These are phyloP conservation scores for Cercospora sojina DNA, from an alignment of 2,329 filamentous ascomycete species.

Conservation along the genomic window DNA sequence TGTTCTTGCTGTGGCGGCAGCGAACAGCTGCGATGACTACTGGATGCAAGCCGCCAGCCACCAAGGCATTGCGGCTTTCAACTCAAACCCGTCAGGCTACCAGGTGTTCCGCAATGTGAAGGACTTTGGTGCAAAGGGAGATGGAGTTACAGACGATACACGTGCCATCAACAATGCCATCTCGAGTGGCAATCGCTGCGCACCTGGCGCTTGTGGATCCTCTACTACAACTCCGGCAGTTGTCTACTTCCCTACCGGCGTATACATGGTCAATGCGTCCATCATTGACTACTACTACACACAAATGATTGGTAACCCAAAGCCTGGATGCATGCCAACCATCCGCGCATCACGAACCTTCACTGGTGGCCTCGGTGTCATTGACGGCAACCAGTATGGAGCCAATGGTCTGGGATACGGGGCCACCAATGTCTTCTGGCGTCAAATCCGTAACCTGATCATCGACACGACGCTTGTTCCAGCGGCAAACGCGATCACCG, in stretches of 20 bases:
- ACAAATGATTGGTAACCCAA: slow-evolving; percentile 61
- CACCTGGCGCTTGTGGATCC: slow-evolving; percentile 43
- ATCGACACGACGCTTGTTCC: slow-evolving; percentile 58
- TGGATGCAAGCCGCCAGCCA: slow-evolving; percentile 50
- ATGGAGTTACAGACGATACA: slow-evolving; percentile 57
- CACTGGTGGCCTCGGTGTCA: slow-evolving; percentile 53
- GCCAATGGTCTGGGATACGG: slow-evolving; percentile 39
- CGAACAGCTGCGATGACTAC: slow-evolving; percentile 29
- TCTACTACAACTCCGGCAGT: slow-evolving; percentile 55
- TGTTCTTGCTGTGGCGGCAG: neutral
- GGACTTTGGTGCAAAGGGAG: slow-evolving; percentile 47
- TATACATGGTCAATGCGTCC: slow-evolving; percentile 56
- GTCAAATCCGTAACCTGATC: slow-evolving; percentile 64
- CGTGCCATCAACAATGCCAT: slow-evolving; percentile 53
- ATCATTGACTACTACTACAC: slow-evolving; percentile 66
- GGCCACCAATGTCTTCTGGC: slow-evolving; percentile 63
- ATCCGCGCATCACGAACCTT: slow-evolving; percentile 57
- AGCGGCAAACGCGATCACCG: slow-evolving; percentile 43
- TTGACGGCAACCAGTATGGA: slow-evolving; percentile 58
- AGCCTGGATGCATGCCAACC: slow-evolving; percentile 49
- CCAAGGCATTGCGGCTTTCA: slow-evolving; percentile 51
- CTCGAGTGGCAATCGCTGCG: slow-evolving; percentile 43
- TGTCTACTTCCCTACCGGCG: slow-evolving; percentile 60
- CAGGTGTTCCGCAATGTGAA: slow-evolving; percentile 52
- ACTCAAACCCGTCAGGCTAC: slow-evolving; percentile 43